Conservation (phyloP, 208 protist genomes). For the Wallacemonas rigidus region DNA sequence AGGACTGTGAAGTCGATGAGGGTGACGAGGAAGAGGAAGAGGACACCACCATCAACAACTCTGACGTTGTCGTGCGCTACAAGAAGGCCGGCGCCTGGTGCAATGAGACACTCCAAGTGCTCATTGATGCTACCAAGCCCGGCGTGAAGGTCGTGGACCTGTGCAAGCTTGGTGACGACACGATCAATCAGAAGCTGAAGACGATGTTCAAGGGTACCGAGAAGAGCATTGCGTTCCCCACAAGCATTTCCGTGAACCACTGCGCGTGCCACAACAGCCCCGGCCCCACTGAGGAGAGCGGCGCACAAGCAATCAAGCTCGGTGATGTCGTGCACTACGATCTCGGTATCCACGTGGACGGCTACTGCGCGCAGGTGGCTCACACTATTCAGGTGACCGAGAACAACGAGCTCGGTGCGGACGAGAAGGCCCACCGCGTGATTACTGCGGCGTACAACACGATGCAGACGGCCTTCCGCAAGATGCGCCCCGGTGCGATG, state of each 20-base stretch:
- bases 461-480: slow-evolving; percentile 90
- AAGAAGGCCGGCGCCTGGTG: slow-evolving; percentile 95
- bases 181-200: slow-evolving; percentile 82
- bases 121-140: slow-evolving; percentile 84
- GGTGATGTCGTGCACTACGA: slow-evolving; percentile 99
- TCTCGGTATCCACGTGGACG: slow-evolving; percentile 98
- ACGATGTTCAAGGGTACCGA: slow-evolving; percentile 94
- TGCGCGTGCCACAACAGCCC: slow-evolving; percentile 98
- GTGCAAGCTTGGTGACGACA: slow-evolving; percentile 88
- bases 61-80: slow-evolving; percentile 97
- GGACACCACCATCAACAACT: slow-evolving; percentile 94
- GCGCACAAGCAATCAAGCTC: slow-evolving; percentile 71
- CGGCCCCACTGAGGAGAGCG: slow-evolving; percentile 73
- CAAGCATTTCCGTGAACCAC: slow-evolving; percentile 98
- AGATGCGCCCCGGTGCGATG: slow-evolving; percentile 85
- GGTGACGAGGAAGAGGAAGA: slow-evolving; percentile 91
- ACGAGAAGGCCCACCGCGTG: slow-evolving; percentile 92
- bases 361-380: slow-evolving; percentile 96
- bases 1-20: slow-evolving; percentile 57
- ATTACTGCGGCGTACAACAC: slow-evolving; percentile 96
- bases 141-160: slow-evolving; percentile 89
- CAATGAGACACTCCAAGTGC: slow-evolving; percentile 92
- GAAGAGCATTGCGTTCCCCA: slow-evolving; percentile 99
- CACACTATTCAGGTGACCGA: slow-evolving; percentile 96
- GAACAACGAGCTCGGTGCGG: slow-evolving; percentile 73